These are phyloP conservation scores for Populus euphratica DNA, from an alignment of 345 rosid genomes.

Conservation along the genomic window DNA sequence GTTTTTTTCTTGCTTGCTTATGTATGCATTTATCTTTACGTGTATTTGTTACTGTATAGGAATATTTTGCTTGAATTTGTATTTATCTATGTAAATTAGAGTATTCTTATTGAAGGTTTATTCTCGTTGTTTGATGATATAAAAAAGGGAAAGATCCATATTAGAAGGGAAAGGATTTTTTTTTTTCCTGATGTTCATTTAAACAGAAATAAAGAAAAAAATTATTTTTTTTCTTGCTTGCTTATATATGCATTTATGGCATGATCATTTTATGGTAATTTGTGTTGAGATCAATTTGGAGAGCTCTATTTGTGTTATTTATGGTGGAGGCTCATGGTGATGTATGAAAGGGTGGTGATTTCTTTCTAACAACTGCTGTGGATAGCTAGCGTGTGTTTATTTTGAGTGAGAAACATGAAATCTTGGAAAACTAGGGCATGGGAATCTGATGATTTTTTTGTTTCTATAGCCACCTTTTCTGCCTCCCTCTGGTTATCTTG, in stretches of 20 bases:
- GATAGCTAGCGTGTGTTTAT: background rate
- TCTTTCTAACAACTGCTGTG: background rate
- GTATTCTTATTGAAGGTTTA: no score
- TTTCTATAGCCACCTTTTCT: background rate
- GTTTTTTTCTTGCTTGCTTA: no score
- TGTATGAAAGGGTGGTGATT: slow-evolving; percentile 10
- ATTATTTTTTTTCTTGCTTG: no score
- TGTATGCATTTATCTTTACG: no score
- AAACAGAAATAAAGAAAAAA: no score
- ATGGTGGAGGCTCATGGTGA: background rate
- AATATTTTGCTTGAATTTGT: background rate
- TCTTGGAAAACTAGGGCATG: background rate
- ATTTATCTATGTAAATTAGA: no score
- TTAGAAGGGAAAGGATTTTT: no score
- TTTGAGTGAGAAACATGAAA: background rate
- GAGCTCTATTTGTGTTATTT: background rate
- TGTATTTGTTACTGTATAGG: background rate
- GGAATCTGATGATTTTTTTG: background rate
- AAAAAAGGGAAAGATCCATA: no score
- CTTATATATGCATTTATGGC: no score
- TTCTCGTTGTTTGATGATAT: no score
- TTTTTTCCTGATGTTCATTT: background rate
- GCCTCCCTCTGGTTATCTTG: background rate
- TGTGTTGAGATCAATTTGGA: background rate
- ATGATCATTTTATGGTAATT: no score